A percentile compares a stretch with the other conserved stretches of the same genome.
phyloP scores from a whole-genome alignment of 1,284 basidiomycete species.

The Leccinum pachyderme region DNA sequence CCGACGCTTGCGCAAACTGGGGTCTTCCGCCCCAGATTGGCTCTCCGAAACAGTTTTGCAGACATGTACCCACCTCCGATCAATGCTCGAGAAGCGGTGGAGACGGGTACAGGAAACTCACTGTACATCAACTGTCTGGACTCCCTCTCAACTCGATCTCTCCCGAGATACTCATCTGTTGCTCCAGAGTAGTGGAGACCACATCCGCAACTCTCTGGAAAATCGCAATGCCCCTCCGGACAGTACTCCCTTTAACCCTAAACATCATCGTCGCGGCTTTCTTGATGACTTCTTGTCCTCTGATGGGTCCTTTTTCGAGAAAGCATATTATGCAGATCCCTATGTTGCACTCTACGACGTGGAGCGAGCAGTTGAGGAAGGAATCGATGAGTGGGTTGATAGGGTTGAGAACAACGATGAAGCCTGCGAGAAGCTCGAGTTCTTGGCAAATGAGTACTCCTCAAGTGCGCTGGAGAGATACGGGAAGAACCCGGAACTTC shows the following conservation, averaged over 20 bases:
- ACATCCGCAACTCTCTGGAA: constrained; percentile 24
- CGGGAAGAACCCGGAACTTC: constrained; percentile 38
- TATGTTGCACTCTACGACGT: constrained; percentile 36
- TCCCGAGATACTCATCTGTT: constrained; percentile 31
- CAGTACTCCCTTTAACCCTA: constrained; percentile 13
- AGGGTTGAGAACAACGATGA: constrained; percentile 8
- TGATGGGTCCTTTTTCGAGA: constrained; percentile 17
- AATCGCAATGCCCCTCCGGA: background rate
- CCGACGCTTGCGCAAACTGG: constrained; percentile 39
- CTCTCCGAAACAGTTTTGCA: constrained; percentile 9
- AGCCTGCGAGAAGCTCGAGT: constrained; percentile 22
- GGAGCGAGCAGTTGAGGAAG: constrained; percentile 30
- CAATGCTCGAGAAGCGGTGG: constrained; percentile 17
- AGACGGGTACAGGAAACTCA: constrained; percentile 11
- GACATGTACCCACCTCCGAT: constrained; percentile 16
- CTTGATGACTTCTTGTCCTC: constrained; percentile 23
- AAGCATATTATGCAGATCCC: constrained; percentile 12
- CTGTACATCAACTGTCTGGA: constrained; percentile 24
- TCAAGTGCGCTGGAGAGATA: constrained; percentile 30
- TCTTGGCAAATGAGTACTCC: constrained; percentile 33
- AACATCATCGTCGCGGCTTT: constrained; percentile 11
- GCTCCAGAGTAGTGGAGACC: constrained; percentile 25
- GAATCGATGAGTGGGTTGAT: constrained; percentile 34
- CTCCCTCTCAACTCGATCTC: constrained; percentile 28
- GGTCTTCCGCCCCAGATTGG: constrained; percentile 17